Base-by-base conservation (phyloP, 139 green algal species). In the Protoeuglena noctilucae region DNA sequence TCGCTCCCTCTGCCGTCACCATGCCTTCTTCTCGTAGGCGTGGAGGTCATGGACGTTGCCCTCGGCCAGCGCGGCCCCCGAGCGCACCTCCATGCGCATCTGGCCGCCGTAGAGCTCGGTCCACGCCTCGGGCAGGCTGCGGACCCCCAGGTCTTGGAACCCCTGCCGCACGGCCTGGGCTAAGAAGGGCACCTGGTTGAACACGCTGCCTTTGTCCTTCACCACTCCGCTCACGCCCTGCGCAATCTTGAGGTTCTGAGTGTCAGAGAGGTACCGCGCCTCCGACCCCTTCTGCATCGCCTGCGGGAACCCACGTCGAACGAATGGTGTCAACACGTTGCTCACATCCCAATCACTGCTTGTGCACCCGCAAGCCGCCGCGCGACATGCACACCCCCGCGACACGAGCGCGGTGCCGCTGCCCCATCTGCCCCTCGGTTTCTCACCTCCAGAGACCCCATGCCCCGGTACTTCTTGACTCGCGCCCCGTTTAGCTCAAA, bases 401-500 rank as follows among this genome's bases (percentile, higher is more conserved):
- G 39, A 16, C 14, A 46, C 16, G 39, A 46, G 39, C 16, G 39
- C 14, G 39, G 39, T 46, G 39, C 14, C 16, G 16, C 39, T 9
- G 34, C 34, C 34, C n/a, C n/a, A n/a, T n/a, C 16, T n/a, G 39
- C 39, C 39, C 39, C 14, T 46, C 39, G 39, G 14, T 46, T 46
- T n/a, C 16, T 16, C 16, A 46, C 16, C 39, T 51, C 45, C 5
- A 23, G 45, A 9, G 45, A 28, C 22, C 48, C 71, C 71, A 98
- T 98, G 40, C 91, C 91, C 3, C 91, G 77, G 72, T 95, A 97
- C 65, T 81, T 84, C 74, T 96, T 97, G 40, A 95, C 75, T 4
- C 80, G 68, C 29, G 66, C 31, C 1, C 89, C 90, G 45, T 89
- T 76, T 21, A 83, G 41, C 19, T 64, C 26, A 40, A 70, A 70